Base-by-base conservation (phyloP, 108 stramenopile species). In the Skeletonema potamos region DNA sequence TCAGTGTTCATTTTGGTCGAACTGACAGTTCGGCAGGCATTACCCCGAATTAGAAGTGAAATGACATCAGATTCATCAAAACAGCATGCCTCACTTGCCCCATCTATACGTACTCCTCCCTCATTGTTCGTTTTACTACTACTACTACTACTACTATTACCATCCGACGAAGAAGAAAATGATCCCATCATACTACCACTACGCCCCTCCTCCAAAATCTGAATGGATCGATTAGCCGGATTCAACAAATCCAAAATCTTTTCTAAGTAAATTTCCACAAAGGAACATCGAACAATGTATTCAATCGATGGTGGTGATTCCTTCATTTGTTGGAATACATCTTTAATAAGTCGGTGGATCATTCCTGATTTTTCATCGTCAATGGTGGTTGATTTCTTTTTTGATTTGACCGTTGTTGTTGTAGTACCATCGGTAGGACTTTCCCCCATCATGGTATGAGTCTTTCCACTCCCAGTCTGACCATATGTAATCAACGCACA, bases 201-300 rank as follows among this genome's bases (percentile, higher is more conserved):
- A 29, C 26, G 30, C 2, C 34, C 65, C 27, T 67, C 29, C 34
- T 58, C 27, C 7, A 66, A 30, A 59, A 81, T 74, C 24, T 36
- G 33, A 17, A 74, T 60, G 2, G 68, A 69, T 26, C 68, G 60
- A 79, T 83, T 76, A 13, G 39, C 64, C 37, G 88, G 89, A 65
- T 81, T 81, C 46, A 99, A 79, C 66, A 99, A 78, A 82, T 99
- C 98, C 20, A 79, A 65, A 7, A 98, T 82, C 54, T 89, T 81
- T 77, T 99, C 98, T 22, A 98, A 77, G 84, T 98, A 98, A 51
- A 99, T 94, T 79, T 99, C 99, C 12, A 98, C 87, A 74, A 85
- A 97, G 12, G 94, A 96, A 57, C 92, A 91, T 12, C 92, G 84
- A 12, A 96, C 61, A 22, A 89, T 77, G 56, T 86, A 96, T 67